These are phyloP conservation scores for Symbiodinium pilosum DNA, from an alignment of 73 alveolate genomes.

Conservation along the genomic window DNA sequence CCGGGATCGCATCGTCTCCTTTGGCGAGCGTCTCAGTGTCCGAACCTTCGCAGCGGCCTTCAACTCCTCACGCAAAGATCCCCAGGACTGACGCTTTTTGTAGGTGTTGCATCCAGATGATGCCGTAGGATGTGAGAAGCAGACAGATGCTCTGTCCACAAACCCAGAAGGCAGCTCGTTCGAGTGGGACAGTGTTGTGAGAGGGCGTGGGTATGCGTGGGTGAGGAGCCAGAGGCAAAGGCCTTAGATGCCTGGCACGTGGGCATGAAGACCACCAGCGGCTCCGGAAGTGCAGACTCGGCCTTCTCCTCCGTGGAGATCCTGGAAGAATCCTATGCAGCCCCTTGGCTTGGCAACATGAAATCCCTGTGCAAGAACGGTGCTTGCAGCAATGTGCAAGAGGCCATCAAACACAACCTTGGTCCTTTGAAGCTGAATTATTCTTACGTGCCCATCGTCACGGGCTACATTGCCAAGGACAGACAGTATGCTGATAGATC, in stretches of 20 bases:
- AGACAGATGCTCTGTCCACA: too few species aligned
- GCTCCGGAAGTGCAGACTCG: slow-evolving; percentile 87
- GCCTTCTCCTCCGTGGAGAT: slow-evolving; percentile 81
- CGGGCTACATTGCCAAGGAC: slow-evolving; percentile 94
- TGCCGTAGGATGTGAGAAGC: too few species aligned
- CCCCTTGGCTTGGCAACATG: slow-evolving; percentile 7
- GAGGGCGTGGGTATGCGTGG: background rate
- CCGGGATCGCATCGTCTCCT: slow-evolving; percentile 73
- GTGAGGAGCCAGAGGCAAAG: slow-evolving; percentile 62
- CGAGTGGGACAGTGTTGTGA: background rate
- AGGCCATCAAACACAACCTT: slow-evolving; percentile 42
- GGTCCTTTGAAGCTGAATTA: slow-evolving; percentile 61
- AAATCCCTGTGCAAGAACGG: too few species aligned
- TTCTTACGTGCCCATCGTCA: slow-evolving; percentile 59
- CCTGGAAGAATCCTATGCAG: slow-evolving; percentile 36
- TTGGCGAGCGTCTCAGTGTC: slow-evolving; percentile 91
- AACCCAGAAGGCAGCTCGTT: too few species aligned
- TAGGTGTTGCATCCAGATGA: too few species aligned
- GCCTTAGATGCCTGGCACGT: slow-evolving; percentile 90
- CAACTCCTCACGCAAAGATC: background rate
- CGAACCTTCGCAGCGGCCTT: slow-evolving; percentile 78
- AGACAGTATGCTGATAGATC: background rate
- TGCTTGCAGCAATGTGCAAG: background rate
- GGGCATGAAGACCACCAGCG: slow-evolving; percentile 82
- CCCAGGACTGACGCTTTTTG: background rate